Evolutionary conservation across 805 yeast genomes (phyloP).

Genomic region (Pichia pseudocactophila): DNA sequence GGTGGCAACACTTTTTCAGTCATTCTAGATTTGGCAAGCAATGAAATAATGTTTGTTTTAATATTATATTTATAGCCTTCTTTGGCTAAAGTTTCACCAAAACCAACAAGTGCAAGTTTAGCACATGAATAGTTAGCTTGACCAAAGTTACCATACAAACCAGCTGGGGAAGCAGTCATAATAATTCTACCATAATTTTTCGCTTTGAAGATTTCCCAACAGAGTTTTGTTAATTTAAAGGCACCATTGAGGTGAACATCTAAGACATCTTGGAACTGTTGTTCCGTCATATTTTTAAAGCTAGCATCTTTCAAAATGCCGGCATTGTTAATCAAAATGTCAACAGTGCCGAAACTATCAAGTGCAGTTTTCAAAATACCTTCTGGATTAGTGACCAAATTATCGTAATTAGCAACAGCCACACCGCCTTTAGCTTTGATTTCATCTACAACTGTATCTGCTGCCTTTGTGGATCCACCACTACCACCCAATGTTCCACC

Average conservation of each 20-base stretch:
- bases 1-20: slow-evolving; percentile 86
- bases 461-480: slow-evolving; percentile 63
- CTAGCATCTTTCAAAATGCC: slow-evolving; percentile 87
- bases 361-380: slow-evolving; percentile 81
- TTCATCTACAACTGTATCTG: slow-evolving; percentile 84
- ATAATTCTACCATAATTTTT: slow-evolving; percentile 84
- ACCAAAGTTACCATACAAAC: slow-evolving; percentile 93
- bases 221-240: slow-evolving; percentile 73
- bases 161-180: slow-evolving; percentile 97
- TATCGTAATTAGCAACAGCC: slow-evolving; percentile 92
- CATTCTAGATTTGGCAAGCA: slow-evolving; percentile 93
- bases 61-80: slow-evolving; percentile 87
- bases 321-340: slow-evolving; percentile 85
- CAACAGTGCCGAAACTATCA: slow-evolving; percentile 79
- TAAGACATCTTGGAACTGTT: slow-evolving; percentile 69
- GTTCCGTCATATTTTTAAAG: slow-evolving; percentile 75
- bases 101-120: slow-evolving; percentile 80
- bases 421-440: slow-evolving; percentile 66
- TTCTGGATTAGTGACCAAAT: slow-evolving; percentile 74
- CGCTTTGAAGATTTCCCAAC: slow-evolving; percentile 82
- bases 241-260: slow-evolving; percentile 91
- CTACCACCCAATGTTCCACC: slow-evolving; percentile 78
- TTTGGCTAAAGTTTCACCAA: slow-evolving; percentile 89
- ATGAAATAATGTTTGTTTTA: slow-evolving; percentile 80
- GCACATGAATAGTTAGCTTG: slow-evolving; percentile 95